phyloP scores from a whole-genome alignment of 2,329 filamentous ascomycete species.

The Botrytis galanthina region DNA sequence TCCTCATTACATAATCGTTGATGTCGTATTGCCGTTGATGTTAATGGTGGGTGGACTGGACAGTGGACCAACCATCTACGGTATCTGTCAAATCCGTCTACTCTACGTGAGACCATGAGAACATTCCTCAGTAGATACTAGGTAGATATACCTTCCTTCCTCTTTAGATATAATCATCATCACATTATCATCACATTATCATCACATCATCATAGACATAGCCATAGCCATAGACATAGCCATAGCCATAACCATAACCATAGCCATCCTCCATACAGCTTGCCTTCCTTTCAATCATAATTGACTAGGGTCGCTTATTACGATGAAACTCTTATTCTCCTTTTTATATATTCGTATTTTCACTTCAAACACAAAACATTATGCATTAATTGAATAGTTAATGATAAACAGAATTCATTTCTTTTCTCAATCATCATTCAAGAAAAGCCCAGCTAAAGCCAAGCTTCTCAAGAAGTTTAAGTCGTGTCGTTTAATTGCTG shows the following conservation, averaged over 20 bases:
- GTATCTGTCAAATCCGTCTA: background rate
- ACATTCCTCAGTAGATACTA: no score
- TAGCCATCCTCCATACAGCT: background rate
- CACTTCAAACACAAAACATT: slow-evolving; percentile 4
- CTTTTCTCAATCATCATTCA: background rate
- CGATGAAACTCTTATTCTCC: slow-evolving; percentile 4
- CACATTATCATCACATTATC: background rate
- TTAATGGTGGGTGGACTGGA: background rate
- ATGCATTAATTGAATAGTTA: background rate
- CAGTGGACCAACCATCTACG: background rate
- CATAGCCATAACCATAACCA: background rate
- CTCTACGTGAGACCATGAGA: no score
- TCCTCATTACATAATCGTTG: background rate
- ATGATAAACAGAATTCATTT: background rate
- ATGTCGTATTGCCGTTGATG: background rate
- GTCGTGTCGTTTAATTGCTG: background rate
- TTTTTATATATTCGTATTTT: background rate
- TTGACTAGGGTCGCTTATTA: background rate
- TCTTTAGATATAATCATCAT: background rate
- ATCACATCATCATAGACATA: background rate
- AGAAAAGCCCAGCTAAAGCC: background rate
- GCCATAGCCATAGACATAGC: no score
- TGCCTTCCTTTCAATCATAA: background rate
- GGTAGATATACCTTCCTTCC: background rate
- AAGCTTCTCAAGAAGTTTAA: background rate